Evolutionary conservation across 192 early-diverging fungal genomes (phyloP), one percentile per base, ranked within the genome.

Genomic region (Haplosporangium gracile): DNA sequence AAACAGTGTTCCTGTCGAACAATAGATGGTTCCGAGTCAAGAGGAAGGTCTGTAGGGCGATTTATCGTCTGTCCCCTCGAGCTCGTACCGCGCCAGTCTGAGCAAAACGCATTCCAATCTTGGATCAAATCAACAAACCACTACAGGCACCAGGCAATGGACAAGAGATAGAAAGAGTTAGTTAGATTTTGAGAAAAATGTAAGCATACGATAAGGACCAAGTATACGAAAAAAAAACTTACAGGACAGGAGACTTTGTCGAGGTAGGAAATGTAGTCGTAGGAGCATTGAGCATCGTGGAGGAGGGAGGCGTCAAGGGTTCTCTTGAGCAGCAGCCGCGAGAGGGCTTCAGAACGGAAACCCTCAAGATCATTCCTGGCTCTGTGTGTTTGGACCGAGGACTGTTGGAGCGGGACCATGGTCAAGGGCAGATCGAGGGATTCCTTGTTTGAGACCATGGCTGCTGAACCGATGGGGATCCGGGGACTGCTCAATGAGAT

Each of bases 201-300:
- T 10, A 45, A n/a, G 36, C 22, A 0, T 10, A 38, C 18, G 40
- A 57, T 9, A 47, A 0, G 11, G 24, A 6, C 24, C n/a, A 49
- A 20, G 32, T 34, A 57, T n/a, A 39, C 2, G 13, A 15, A 29
- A 38, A 32, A 9, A 2, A 3, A 65, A 15, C 79, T 74, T 86
- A 86, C 84, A 13, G 75, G 75, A 55, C 79, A 81, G 8, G 84
- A 86, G 70, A 86, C 55, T 38, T 80, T 80, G 79, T 86, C 55
- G 7, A 86, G 57, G 32, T 86, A 78, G 29, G 78, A 86, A 0
- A 86, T 74, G 45, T 86, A 86, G 72, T 86, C 79, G 26, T 86
- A 86, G 0, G 79, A 55, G 53, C 78, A 81, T 13, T 51, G 49
- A 13, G 26, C 39, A 40, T 81, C 77, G 18, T 81, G 75, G 5